These are phyloP conservation scores for Diplotaxis tenuifolia DNA, from an alignment of 345 rosid species.

Conservation along the genomic window DNA sequence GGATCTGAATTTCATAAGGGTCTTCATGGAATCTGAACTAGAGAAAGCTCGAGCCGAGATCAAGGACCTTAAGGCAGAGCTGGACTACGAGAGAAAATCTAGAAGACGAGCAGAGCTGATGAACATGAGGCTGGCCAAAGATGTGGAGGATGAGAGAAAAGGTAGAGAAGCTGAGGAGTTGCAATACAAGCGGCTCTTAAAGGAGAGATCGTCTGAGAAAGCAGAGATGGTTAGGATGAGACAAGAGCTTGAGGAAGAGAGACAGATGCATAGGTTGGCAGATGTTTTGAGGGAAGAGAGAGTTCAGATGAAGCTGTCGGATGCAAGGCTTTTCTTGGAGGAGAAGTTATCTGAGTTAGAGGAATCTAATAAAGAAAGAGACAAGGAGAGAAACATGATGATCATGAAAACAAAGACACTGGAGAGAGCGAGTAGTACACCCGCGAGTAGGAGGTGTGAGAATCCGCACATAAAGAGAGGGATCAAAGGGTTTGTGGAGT, in stretches of 20 bases:
- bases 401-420: slow-evolving; percentile 22
- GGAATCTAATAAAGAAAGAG: slow-evolving; percentile 28
- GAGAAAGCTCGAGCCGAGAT: slow-evolving; percentile 51
- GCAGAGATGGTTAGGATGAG: slow-evolving; percentile 55
- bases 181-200: slow-evolving; percentile 58
- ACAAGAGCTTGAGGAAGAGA: slow-evolving; percentile 70
- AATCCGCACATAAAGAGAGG: slow-evolving; percentile 87
- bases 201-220: slow-evolving; percentile 48
- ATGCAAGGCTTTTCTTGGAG: slow-evolving; percentile 67
- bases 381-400: slow-evolving; percentile 23
- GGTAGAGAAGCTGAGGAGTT: slow-evolving; percentile 63
- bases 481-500: slow-evolving; percentile 83
- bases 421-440: slow-evolving; percentile 27
- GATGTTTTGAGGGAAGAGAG: slow-evolving; percentile 82
- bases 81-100: slow-evolving; percentile 60
- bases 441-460: slow-evolving; percentile 44
- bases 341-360: slow-evolving; percentile 62
- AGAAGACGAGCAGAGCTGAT: slow-evolving; percentile 57
- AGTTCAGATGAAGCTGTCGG: slow-evolving; percentile 86
- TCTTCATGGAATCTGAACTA: slow-evolving; percentile 53
- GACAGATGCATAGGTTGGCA: slow-evolving; percentile 71
- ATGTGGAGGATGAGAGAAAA: slow-evolving; percentile 57
- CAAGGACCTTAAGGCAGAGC: slow-evolving; percentile 69
- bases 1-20: slow-evolving; percentile 62
- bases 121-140: slow-evolving; percentile 65